Percentiles rank a stretch among this genome's conserved stretches.
Evolutionary conservation across 257 asterid genomes (phyloP).

Genomic region (Leonotis leonurus): DNA sequence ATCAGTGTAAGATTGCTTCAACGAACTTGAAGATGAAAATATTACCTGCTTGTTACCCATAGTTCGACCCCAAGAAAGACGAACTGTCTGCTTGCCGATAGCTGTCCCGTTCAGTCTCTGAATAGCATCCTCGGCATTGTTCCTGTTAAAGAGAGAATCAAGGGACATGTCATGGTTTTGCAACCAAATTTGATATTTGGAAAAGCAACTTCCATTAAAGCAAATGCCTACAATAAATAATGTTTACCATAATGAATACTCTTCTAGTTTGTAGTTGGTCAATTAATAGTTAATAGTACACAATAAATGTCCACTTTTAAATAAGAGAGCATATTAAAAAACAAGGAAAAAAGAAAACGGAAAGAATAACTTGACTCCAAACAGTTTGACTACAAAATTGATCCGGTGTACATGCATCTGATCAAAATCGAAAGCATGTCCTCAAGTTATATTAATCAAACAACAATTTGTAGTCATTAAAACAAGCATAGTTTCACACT

Average conservation of each 20-base stretch:
- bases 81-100: slow-evolving; percentile 73
- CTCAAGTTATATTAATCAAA: background rate
- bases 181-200: slow-evolving; percentile 1
- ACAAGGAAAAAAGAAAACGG: too few relatives aligned
- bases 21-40: background rate
- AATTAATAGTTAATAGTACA: background rate
- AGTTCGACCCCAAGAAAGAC: slow-evolving; percentile 79
- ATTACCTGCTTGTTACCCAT: slow-evolving; percentile 65
- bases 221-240: background rate
- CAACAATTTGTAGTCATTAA: too few relatives aligned
- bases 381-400: background rate
- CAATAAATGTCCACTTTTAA: background rate
- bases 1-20: background rate
- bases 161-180: slow-evolving; percentile 4
- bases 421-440: background rate
- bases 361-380: background rate
- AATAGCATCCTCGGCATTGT: slow-evolving; percentile 67
- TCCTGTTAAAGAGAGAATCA: slow-evolving; percentile 29
- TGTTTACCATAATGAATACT: background rate
- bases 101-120: slow-evolving; percentile 49
- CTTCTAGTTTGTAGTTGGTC: background rate
- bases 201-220: background rate
- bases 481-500: background rate
- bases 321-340: background rate
- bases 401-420: background rate